These are phyloP conservation scores for Ziziphus jujuba DNA, from an alignment of 306 rosid species.

Conservation along the genomic window DNA sequence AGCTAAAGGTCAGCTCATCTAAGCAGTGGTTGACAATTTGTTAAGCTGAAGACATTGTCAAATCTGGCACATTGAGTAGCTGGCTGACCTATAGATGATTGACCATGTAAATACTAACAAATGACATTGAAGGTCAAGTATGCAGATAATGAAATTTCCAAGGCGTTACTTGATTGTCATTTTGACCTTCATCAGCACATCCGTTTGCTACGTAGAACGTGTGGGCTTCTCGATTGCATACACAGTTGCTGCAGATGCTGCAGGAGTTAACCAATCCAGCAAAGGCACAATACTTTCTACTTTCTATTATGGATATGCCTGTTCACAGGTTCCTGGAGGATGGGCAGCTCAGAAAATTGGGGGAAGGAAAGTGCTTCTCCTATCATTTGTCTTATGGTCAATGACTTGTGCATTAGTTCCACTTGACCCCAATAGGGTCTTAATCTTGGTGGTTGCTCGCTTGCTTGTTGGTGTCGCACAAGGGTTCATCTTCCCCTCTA, in stretches of 20 bases:
- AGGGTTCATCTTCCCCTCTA: constrained; percentile 94
- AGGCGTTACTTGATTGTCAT: constrained; percentile 80
- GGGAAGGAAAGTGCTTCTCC: constrained; percentile 76
- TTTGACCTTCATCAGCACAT: constrained; percentile 84
- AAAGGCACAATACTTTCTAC: constrained; percentile 89
- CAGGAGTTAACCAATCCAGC: constrained; percentile 66
- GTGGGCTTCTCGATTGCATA: constrained; percentile 95
- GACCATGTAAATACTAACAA: background rate
- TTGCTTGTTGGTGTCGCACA: constrained; percentile 93
- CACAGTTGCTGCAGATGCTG: constrained; percentile 86
- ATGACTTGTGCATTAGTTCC: constrained; percentile 80
- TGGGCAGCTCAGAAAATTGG: constrained; percentile 92
- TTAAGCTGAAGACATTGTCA: no score
- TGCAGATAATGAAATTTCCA: constrained; percentile 47
- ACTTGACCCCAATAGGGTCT: constrained; percentile 61
- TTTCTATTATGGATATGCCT: constrained; percentile 92
- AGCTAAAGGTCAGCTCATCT: no score
- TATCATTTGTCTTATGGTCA: constrained; percentile 87
- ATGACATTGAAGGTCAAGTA: constrained; percentile 24
- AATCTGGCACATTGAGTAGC: no score
- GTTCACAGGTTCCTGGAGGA: constrained; percentile 97
- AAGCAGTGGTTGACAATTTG: no score
- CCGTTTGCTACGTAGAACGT: constrained; percentile 89
- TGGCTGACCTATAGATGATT: background rate
- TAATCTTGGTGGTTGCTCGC: constrained; percentile 65